Evolutionary conservation across 208 protist species (phyloP).

Genomic region (Leishmania tropica): DNA sequence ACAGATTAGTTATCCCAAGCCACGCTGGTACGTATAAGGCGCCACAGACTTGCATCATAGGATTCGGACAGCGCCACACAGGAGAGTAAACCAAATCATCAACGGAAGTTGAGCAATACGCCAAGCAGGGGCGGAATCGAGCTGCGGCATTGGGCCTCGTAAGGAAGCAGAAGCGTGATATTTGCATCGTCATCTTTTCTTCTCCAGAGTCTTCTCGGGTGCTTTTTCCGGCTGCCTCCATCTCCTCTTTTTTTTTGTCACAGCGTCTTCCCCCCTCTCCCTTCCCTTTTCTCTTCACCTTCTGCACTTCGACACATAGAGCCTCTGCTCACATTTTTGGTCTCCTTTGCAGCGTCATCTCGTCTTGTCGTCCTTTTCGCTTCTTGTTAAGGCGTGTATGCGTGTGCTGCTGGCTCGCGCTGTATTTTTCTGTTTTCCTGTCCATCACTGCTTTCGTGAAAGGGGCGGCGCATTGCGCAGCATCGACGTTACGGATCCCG

Average conservation of each 20-base stretch:
- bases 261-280: neutral
- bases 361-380: neutral
- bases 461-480: too few relatives aligned
- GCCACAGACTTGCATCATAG: neutral
- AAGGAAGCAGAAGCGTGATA: neutral
- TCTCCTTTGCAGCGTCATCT: neutral
- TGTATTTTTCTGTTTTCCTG: neutral
- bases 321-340: neutral
- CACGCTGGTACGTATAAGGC: neutral
- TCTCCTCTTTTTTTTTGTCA: neutral
- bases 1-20: neutral
- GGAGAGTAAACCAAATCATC: neutral
- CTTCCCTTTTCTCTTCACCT: neutral
- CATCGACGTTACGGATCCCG: too few relatives aligned
- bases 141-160: neutral
- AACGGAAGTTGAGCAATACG: too few relatives aligned
- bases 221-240: neutral
- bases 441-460: too few relatives aligned
- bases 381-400: neutral
- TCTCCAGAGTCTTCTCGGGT: neutral
- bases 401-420: neutral
- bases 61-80: neutral
- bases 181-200: neutral
- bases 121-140: neutral
- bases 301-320: neutral